Evolutionary conservation across 2,329 filamentous ascomycete species (phyloP), one percentile per base, ranked within the genome.

Genomic region (Aspergillus ibericus): DNA sequence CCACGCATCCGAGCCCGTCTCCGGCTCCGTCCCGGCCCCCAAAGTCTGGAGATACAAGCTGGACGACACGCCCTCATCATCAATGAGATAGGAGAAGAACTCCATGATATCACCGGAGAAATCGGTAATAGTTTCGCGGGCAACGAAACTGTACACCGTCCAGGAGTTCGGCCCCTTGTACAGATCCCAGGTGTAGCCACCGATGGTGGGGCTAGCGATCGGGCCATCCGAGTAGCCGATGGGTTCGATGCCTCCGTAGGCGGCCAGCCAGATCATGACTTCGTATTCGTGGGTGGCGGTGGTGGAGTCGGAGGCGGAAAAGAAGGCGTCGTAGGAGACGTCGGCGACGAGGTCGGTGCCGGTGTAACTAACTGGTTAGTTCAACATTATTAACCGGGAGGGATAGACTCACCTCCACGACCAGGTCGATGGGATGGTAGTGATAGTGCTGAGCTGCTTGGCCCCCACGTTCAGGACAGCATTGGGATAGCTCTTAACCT

Each of bases 231-330:
- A 85, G 52, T 70, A 78, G 56, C 85, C 85, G 73, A 86, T 83
- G 27, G 82, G 81, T 2, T 82, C 81, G 2, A 80, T 81, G 40
- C 79, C 78, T 20, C 80, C 81, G 25, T 83, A 70, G 32, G 80
- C 80, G 8, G 75, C 79, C 25, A 85, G 74, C 84, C 85, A 87
- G 61, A 87, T 79, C 84, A 87, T 87, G 63, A 87, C 72, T 69
- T 87, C 84, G 68, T 83, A 85, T 57, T 81, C 73, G 10, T 77
- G 68, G 36, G 63, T 66, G 32, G 72, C 76, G n/a, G 73, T 73
- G 0, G 80, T 77, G 40, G 63, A 67, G 25, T 72, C 76, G 16
- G 73, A 73, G 0, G 80, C 76, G 70, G 85, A 86, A 22, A 85
- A 71, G 50, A 65, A 63, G 22, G 51, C 52, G 65, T 85, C 83